phyloP scores from a whole-genome alignment of 345 rosid genomes.

The Cardiospermum halicacabum region DNA sequence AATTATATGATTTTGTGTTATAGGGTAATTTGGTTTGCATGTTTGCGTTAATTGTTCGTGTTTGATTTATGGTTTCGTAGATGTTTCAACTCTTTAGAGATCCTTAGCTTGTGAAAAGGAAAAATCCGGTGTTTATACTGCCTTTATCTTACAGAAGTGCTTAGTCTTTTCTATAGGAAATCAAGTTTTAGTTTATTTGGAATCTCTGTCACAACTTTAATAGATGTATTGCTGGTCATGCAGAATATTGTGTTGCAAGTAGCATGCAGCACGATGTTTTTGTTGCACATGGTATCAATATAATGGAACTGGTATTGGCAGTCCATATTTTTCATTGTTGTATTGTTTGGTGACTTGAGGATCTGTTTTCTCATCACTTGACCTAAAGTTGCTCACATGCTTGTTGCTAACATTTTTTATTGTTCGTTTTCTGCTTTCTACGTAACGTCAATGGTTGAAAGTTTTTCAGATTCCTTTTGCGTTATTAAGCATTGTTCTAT shows the following conservation, averaged over 20 bases:
- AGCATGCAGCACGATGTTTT: neutral
- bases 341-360: constrained; percentile 11
- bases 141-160: neutral
- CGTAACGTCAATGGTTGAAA: neutral
- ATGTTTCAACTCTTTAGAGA: neutral
- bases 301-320: neutral
- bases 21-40: neutral
- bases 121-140: neutral
- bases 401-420: too few species aligned
- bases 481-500: neutral
- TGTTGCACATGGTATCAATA: neutral
- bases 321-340: neutral
- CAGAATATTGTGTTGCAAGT: neutral
- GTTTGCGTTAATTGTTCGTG: neutral
- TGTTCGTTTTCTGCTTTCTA: neutral
- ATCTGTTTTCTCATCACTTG: neutral
- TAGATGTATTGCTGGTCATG: neutral
- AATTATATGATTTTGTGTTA: constrained; percentile 2
- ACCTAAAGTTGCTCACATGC: neutral
- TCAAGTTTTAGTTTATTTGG: neutral
- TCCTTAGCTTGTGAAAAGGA: neutral
- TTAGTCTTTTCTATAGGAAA: neutral
- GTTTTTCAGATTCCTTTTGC: neutral
- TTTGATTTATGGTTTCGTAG: neutral
- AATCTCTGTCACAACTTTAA: neutral